Evolutionary conservation across 2,329 filamentous ascomycete species (phyloP), one percentile per base, ranked within the genome.

Genomic region (Ophiosphaerella narmari): DNA sequence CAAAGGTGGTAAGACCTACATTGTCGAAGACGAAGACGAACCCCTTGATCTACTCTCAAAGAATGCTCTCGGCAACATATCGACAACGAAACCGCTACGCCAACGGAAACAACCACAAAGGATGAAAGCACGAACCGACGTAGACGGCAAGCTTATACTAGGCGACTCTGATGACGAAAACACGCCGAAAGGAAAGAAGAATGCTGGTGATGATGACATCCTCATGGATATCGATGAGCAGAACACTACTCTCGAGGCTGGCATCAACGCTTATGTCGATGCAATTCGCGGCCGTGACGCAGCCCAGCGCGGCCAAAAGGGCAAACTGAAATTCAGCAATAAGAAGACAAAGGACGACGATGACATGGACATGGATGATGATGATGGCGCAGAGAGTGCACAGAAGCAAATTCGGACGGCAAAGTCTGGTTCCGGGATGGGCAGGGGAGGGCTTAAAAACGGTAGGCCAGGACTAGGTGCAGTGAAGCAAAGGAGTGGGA

Each of bases 21-120:
- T 99, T 63, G 84, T 96, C 53, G 93, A 97, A 77, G 89, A 95
- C 54, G 91, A 95, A 50, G 90, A 96, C 63, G 94, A 97, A 72
- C 94, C 94, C 1, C 86, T 99, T 36, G 94, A 99, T 77, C 83
- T 99, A 39, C 84, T 99, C 13, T 93, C 94, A 66, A 89, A 90
- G 54, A 88, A 87, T 69, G 91, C 92, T 7, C 83, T 99, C 36
- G 93, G 91, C 46, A 94, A 91, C 71, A 97, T 99, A 66, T 96
- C 92, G 2, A 90, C 90, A 5, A 96, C 91, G 9, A 93, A 91
- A 73, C 93, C 92, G 3, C 75, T 82, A 47, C 87, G 85, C 69
- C 74, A 82, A 60, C 83, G 83, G 69, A 80, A 81, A 63, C 79
- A 78, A 13, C 71, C 70, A 8, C 63, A 58, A 57, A 71, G 70